Conservation (phyloP, 441 rosid genomes). For the Syzygium malaccense region DNA sequence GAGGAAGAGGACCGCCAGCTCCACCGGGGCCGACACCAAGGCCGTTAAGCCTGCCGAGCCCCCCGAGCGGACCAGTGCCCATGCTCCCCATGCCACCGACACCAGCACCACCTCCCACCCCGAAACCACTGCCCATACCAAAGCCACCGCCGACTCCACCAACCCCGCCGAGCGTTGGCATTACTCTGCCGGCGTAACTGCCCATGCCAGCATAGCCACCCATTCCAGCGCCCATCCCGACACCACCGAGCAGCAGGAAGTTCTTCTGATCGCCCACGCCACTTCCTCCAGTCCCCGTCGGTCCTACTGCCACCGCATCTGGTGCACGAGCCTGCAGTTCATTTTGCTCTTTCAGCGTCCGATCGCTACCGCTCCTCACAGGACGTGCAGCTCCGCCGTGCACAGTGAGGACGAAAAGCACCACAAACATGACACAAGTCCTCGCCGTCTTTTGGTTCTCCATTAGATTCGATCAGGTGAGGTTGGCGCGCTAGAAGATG, state of each 20-base stretch:
- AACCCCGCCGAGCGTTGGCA: neutral
- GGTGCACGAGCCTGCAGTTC: neutral
- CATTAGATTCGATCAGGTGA: neutral
- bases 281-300: neutral
- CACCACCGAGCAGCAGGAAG: neutral
- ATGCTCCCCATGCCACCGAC: neutral
- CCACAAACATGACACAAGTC: neutral
- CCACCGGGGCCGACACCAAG: neutral
- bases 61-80: neutral
- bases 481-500: neutral
- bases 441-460: neutral
- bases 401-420: neutral
- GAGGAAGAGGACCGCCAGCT: neutral
- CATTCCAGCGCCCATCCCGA: neutral
- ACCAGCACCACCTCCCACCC: neutral
- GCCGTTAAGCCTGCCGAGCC: neutral
- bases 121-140: neutral
- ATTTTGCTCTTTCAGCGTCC: neutral
- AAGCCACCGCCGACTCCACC: neutral
- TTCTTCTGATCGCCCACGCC: neutral
- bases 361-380: neutral
- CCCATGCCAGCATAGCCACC: neutral
- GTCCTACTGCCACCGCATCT: neutral
- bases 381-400: neutral
- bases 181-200: neutral